Conservation (phyloP, 164 flowering plant species). For the Vitis rotundifolia region DNA sequence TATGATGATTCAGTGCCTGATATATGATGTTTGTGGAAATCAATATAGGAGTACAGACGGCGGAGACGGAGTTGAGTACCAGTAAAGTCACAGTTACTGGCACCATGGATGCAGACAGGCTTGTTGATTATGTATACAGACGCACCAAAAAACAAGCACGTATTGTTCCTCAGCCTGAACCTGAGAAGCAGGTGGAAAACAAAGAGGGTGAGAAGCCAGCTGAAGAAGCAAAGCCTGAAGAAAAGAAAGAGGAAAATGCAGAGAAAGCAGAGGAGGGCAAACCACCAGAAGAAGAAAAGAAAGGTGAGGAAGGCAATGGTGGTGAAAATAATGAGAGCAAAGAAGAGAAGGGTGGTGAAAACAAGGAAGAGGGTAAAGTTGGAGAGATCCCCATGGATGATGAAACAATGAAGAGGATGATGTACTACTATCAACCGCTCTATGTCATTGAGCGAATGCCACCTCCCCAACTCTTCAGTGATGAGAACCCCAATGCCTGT, state of each 20-base stretch:
- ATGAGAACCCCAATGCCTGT: slow-evolving; percentile 96
- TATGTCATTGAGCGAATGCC: slow-evolving; percentile 80
- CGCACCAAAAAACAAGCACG: slow-evolving; percentile 80
- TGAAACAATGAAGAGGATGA: slow-evolving; percentile 62
- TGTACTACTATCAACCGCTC: slow-evolving; percentile 54
- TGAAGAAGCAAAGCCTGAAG: slow-evolving; percentile 36
- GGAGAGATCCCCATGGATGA: slow-evolving; percentile 24
- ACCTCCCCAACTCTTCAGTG: slow-evolving; percentile 90
- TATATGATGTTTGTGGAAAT: background rate
- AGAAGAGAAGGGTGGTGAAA: slow-evolving; percentile 8
- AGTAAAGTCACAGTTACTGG: slow-evolving; percentile 87
- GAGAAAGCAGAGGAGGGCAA: slow-evolving; percentile 31
- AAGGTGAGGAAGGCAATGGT: slow-evolving; percentile 4
- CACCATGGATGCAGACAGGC: slow-evolving; percentile 76
- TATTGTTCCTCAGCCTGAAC: slow-evolving; percentile 68
- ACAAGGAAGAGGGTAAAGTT: slow-evolving; percentile 18
- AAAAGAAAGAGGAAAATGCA: slow-evolving; percentile 24
- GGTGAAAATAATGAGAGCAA: slow-evolving; percentile 18
- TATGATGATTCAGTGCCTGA: no score
- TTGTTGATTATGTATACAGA: slow-evolving; percentile 82
- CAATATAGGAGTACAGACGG: slow-evolving; percentile 74
- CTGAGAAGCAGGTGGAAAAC: slow-evolving; percentile 27
- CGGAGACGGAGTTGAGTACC: slow-evolving; percentile 55
- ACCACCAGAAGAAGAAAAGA: slow-evolving; percentile 22
- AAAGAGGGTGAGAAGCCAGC: slow-evolving; percentile 29